phyloP scores from a whole-genome alignment of 2,329 filamentous ascomycete species.

The Cordyceps javanica region DNA sequence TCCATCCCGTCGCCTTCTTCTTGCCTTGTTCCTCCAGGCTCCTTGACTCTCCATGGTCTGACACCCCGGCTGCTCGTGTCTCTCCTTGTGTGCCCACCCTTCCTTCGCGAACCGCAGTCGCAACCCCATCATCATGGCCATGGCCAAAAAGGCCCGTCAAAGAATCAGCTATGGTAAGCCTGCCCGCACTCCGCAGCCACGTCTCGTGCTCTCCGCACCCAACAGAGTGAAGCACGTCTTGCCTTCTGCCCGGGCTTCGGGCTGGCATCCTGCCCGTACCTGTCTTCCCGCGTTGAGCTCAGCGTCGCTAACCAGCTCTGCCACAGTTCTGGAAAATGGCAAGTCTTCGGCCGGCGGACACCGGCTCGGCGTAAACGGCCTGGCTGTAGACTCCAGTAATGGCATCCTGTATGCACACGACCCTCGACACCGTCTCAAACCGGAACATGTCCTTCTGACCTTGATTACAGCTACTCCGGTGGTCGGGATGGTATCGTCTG shows the following conservation, averaged over 20 bases:
- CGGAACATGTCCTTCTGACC: constrained; percentile 5
- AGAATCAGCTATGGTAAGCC: constrained; percentile 61
- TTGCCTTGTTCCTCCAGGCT: neutral
- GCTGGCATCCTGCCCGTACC: too few relatives aligned
- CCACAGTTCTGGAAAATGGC: constrained; percentile 51
- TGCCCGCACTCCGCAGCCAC: neutral
- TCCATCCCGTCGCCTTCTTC: neutral
- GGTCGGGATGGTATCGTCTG: constrained; percentile 94
- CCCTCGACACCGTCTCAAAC: constrained; percentile 15
- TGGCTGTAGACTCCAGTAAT: constrained; percentile 77
- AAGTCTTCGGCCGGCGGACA: constrained; percentile 67
- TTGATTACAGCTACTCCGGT: constrained; percentile 70
- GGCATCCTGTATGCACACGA: constrained; percentile 68
- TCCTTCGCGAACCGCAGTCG: neutral
- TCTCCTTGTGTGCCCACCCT: neutral
- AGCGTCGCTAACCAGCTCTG: constrained; percentile 13
- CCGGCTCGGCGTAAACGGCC: constrained; percentile 87
- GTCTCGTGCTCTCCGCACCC: constrained; percentile 14
- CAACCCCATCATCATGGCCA: constrained; percentile 25
- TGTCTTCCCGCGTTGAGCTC: neutral
- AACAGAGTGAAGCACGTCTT: neutral
- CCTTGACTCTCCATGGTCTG: neutral
- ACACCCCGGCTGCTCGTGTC: neutral
- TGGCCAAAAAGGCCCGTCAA: constrained; percentile 64
- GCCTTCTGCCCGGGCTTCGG: too few relatives aligned